phyloP scores from a whole-genome alignment of 805 yeast species.

The Hanseniaspora jakobsenii region DNA sequence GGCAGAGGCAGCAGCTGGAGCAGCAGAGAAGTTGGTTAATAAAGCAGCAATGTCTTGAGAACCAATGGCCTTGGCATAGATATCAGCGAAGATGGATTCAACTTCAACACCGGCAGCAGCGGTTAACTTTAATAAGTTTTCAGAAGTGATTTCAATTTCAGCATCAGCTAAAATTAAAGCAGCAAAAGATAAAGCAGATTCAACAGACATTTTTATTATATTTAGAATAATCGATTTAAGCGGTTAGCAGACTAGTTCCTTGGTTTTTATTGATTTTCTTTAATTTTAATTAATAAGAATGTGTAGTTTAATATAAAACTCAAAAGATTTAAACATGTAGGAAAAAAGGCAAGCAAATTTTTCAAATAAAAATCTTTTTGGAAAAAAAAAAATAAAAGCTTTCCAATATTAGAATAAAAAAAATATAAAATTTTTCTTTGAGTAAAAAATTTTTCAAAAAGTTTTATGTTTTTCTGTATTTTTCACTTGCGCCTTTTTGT shows the following conservation, averaged over 20 bases:
- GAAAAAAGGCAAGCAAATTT: too few relatives aligned
- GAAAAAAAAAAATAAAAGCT: too few relatives aligned
- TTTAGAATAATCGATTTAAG: slow-evolving; percentile 30
- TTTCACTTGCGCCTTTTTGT: too few relatives aligned
- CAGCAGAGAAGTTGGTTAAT: slow-evolving; percentile 46
- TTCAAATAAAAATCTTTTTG: too few relatives aligned
- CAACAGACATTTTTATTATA: slow-evolving; percentile 52
- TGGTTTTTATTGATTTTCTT: slow-evolving; percentile 10
- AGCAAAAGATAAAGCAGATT: slow-evolving; percentile 93
- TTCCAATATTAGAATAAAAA: too few relatives aligned
- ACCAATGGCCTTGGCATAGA: slow-evolving; percentile 71
- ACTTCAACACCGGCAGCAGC: slow-evolving; percentile 64
- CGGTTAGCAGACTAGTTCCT: slow-evolving; percentile 30
- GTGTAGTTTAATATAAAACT: too few relatives aligned
- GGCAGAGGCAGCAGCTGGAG: slow-evolving; percentile 36
- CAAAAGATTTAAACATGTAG: too few relatives aligned
- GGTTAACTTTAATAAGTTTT: slow-evolving; percentile 62
- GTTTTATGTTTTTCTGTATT: too few relatives aligned
- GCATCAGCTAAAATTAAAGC: slow-evolving; percentile 97
- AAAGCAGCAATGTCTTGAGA: slow-evolving; percentile 63
- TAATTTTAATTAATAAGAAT: too few relatives aligned
- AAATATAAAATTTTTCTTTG: too few relatives aligned
- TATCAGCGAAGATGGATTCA: slow-evolving; percentile 71
- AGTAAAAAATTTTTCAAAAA: too few relatives aligned
- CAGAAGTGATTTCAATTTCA: slow-evolving; percentile 82